Evolutionary conservation across 495 filamentous ascomycete species (phyloP).

Genomic region (Penicillium arizonense): DNA sequence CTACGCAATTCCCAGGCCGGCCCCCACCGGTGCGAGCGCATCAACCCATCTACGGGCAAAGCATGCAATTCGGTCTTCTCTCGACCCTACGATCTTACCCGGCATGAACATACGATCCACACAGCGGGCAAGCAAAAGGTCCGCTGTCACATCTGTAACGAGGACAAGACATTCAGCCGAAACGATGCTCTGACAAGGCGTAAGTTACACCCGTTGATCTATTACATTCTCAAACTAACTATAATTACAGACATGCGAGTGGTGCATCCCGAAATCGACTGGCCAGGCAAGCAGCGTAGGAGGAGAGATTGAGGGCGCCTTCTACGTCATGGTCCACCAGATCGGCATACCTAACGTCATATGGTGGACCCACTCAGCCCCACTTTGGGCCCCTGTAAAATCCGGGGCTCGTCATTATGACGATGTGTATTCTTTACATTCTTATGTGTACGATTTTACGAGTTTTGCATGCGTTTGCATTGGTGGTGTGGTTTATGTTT

Average conservation of each 20-base stretch:
- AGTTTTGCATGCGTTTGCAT: slow-evolving; percentile 24
- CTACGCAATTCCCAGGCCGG: slow-evolving; percentile 79
- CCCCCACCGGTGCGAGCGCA: slow-evolving; percentile 85
- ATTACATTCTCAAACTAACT: slow-evolving; percentile 3
- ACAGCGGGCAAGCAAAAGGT: slow-evolving; percentile 93
- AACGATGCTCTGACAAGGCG: slow-evolving; percentile 86
- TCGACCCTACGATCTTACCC: slow-evolving; percentile 94
- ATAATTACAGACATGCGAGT: slow-evolving; percentile 66
- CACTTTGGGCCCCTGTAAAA: background rate
- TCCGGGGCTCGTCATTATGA: slow-evolving; percentile 18
- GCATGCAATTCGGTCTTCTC: slow-evolving; percentile 96
- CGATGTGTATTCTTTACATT: slow-evolving; percentile 3
- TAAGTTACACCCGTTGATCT: background rate
- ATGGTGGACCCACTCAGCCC: background rate
- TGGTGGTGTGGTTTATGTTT: slow-evolving; percentile 9
- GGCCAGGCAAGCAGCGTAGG: slow-evolving; percentile 62
- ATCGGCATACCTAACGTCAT: slow-evolving; percentile 25
- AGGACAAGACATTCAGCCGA: slow-evolving; percentile 94
- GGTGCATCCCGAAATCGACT: slow-evolving; percentile 82
- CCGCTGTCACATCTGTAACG: slow-evolving; percentile 91
- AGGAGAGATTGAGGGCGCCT: slow-evolving; percentile 34
- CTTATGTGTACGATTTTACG: slow-evolving; percentile 25
- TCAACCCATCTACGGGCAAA: slow-evolving; percentile 94
- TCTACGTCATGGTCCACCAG: slow-evolving; percentile 3
- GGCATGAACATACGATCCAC: slow-evolving; percentile 98